These are phyloP conservation scores for Saccharomyces hybrid DNA, from an alignment of 1,139 yeast species.

Conservation along the genomic window DNA sequence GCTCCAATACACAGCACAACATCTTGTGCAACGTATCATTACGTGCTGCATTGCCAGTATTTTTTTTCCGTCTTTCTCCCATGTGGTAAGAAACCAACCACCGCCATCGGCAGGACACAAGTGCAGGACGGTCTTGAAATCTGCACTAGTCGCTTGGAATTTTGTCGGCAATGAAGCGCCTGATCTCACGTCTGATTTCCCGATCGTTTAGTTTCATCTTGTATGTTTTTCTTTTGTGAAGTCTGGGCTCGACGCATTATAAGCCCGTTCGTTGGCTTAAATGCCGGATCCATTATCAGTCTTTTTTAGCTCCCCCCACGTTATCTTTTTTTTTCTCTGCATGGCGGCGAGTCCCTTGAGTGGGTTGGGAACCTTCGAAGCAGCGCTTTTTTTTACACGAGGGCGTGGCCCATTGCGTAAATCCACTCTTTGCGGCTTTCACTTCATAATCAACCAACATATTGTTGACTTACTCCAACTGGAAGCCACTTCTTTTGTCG, in stretches of 20 bases:
- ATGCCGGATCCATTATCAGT: not conserved
- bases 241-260: not conserved
- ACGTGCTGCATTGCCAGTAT: too few relatives aligned
- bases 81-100: not conserved
- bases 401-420: not conserved
- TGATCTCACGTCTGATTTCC: not conserved
- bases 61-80: too few relatives aligned
- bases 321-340: not conserved
- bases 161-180: not conserved
- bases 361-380: not conserved
- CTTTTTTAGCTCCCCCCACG: not conserved
- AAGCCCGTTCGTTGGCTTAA: not conserved
- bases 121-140: not conserved
- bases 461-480: not conserved
- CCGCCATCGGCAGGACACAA: not conserved
- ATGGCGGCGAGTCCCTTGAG: not conserved
- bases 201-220: not conserved
- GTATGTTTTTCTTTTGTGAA: not conserved
- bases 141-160: not conserved
- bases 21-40: too few relatives aligned
- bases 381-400: not conserved
- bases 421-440: not conserved
- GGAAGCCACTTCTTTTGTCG: not conserved
- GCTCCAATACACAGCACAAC: not conserved
- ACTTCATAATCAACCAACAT: not conserved